Percentiles rank a stretch among this genome's conserved stretches.
phyloP scores from a whole-genome alignment of 2,329 filamentous ascomycete species.

The Aspergillus hortae region DNA sequence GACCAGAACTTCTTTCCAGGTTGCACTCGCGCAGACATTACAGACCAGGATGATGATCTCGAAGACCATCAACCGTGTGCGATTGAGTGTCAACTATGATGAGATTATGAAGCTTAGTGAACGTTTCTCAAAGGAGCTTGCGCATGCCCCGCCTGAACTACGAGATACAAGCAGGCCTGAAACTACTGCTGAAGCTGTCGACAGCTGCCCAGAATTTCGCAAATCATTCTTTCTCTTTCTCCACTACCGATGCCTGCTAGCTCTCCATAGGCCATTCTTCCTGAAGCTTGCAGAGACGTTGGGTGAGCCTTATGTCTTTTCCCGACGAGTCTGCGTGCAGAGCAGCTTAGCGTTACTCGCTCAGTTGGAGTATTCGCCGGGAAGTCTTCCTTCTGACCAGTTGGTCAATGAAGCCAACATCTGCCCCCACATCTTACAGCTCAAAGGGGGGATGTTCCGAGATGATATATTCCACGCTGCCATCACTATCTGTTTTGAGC shows the following conservation, averaged over 20 bases:
- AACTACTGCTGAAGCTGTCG: neutral
- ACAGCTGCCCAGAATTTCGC: neutral
- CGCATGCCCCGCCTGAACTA: neutral
- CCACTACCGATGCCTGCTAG: neutral
- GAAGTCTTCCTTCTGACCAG: neutral
- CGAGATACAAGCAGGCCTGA: neutral
- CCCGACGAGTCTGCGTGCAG: constrained; percentile 1
- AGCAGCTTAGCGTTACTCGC: neutral
- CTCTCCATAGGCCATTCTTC: constrained; percentile 2
- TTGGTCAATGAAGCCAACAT: neutral
- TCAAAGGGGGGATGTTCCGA: constrained; percentile 1
- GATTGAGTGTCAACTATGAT: neutral
- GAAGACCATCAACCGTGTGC: neutral
- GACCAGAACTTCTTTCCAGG: constrained; percentile 1
- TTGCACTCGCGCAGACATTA: neutral
- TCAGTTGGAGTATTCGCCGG: neutral
- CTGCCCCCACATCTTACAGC: neutral
- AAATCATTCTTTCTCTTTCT: constrained; percentile 1
- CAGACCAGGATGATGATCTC: neutral
- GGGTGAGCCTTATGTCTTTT: neutral
- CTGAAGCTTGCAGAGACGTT: neutral
- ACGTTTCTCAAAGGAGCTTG: neutral
- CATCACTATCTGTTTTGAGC: neutral
- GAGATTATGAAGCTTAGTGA: neutral
- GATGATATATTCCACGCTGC: constrained; percentile 2